Evolutionary conservation across 2,329 filamentous ascomycete genomes (phyloP), one percentile per base, ranked within the genome.

Genomic region (Ophiocordyceps robertsii): DNA sequence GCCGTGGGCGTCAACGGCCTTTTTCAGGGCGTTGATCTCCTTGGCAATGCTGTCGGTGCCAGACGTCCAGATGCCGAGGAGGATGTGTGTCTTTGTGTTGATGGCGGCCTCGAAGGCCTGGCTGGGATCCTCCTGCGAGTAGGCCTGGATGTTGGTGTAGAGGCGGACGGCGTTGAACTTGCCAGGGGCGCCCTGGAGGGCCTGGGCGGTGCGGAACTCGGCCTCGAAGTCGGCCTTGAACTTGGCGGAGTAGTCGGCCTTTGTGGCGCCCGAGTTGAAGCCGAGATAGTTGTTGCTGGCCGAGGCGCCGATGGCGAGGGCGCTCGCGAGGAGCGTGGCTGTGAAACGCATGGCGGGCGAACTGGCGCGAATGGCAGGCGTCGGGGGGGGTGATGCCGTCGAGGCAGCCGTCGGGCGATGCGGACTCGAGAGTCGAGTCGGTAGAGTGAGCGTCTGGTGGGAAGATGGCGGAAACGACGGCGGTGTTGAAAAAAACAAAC

Each of bases 101-200:
- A 80, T 66, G 52, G 80, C 79, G 31, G 80, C 80, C 64, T 86
- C 84, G 64, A 90, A 76, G 36, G 88, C 88, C 67, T 86, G 68
- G 56, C 94, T 69, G 41, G 87, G 88, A 61, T 90, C 82, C 52
- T 75, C 73, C 67, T 84, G 73, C 56, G 80, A 67, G 61, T 75
- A 66, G 55, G 70, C 71, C 60, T 76, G 72, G 56, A 80, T 75
- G 67, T 75, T 79, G 57, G 81, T 84, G 69, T 84, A 82, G 29
- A 82, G 66, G 41, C 78, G 74, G 50, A 77, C 70, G 44, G 72
- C 65, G 53, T 69, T 73, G 65, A 78, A 79, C 49, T 61, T 63
- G 45, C 72, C 72, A 10, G 73, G 72, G 24, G 72, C 50, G 31
- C 45, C 46, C 38, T 55, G 49, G 10, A 63, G 58, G 46, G 49